Base-by-base conservation (phyloP, 2,329 filamentous ascomycete species). In the Fusarium sp. region DNA sequence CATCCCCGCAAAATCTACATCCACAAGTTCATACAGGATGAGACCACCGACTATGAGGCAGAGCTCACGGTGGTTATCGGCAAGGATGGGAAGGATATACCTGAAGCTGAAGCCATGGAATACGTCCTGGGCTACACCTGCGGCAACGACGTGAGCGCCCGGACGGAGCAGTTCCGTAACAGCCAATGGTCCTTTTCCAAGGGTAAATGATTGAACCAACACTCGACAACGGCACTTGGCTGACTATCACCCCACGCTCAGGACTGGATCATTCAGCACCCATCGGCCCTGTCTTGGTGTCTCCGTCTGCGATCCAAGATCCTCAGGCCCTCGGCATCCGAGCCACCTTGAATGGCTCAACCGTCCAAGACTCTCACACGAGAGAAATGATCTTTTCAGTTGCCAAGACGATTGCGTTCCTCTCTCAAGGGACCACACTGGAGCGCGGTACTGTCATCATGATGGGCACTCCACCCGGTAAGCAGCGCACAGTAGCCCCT, bases 181-280 rank as follows among this genome's bases (percentile, higher is more conserved):
- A 45, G 41, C 13, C 41, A 45, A 13, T 45, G 41, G 41, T 45
- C n/a, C 20, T 45, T 45, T 20, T 45, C 41, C 20, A 45, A 45
- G 41, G 41, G 41, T 45, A 45, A 45, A 23, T 45, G 20, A 23
- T 5, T 45, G 20, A 45, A 23, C 0, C 20, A 45, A 4, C 3
- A 0, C 20, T 45, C 3, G 6, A 8, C 11, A 1, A 2, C 3
- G 2, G 23, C 20, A 23, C 20, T 7, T 14, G 20, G 4, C 41
- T 45, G 41, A 45, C 20, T 45, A 4, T 23, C 41, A 14, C 7
- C 6, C 5, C 11, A 7, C 41, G 23, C 6, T 6, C 11, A 45
- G 41, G 41, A 45, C 41, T 45, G 3, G 41, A 45, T 45, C 41
- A 45, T 23, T 45, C 41, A 0, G 41, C 41, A 1, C 41, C 41